phyloP scores from a whole-genome alignment of 2,329 filamentous ascomycete genomes.

The Pleoardoris graminearum region DNA sequence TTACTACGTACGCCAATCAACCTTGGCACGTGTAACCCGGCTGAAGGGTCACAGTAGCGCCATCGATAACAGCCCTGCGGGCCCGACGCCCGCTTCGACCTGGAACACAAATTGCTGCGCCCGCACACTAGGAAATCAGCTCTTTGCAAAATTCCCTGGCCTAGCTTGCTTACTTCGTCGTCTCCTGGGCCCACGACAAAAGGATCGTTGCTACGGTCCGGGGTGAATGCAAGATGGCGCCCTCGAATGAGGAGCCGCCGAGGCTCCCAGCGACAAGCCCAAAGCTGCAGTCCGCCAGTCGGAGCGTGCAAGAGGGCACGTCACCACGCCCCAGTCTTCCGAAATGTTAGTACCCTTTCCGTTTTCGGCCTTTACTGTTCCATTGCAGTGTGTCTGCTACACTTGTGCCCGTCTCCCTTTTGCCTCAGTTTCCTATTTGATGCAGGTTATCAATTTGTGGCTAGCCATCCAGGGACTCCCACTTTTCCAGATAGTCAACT shows the following conservation, averaged over 20 bases:
- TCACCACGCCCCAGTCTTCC: constrained; percentile 29
- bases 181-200: background rate
- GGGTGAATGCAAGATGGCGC: constrained; percentile 16
- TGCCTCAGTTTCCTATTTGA: background rate
- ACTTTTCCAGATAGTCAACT: too few species aligned
- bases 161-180: background rate
- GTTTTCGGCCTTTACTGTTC: constrained; percentile 2
- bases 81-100: constrained; percentile 2
- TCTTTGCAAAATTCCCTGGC: constrained; percentile 7
- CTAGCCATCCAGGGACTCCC: background rate
- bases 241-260: constrained; percentile 31
- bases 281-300: constrained; percentile 24
- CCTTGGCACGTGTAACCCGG: constrained; percentile 35
- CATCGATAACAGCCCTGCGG: constrained; percentile 22
- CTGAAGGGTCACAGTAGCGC: constrained; percentile 9
- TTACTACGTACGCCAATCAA: constrained; percentile 24
- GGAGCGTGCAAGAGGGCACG: constrained; percentile 26
- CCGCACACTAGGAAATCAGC: constrained; percentile 19
- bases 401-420: background rate
- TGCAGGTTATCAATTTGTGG: background rate
- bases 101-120: background rate
- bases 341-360: constrained; percentile 38
- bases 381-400: background rate
- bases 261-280: constrained; percentile 21
- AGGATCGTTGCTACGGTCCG: background rate